phyloP scores from a whole-genome alignment of 2,329 filamentous ascomycete genomes.

The Metarhizium album region DNA sequence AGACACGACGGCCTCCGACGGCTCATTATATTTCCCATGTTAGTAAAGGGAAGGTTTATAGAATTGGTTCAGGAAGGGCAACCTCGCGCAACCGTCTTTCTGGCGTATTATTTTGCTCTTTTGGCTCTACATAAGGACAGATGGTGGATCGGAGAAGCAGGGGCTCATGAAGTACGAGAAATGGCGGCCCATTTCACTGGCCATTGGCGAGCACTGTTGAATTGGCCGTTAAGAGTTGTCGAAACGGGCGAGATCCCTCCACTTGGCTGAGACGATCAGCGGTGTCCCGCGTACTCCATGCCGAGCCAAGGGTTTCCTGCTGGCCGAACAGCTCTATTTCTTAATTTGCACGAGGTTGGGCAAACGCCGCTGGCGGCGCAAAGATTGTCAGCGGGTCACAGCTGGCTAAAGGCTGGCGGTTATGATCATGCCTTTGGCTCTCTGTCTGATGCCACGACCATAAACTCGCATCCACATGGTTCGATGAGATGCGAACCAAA shows the following conservation, averaged over 20 bases:
- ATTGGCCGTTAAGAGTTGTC: constrained; percentile 7
- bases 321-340: neutral
- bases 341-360: neutral
- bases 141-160: constrained; percentile 8
- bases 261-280: neutral
- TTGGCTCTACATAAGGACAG: constrained; percentile 4
- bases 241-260: constrained; percentile 2
- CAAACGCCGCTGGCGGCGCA: neutral
- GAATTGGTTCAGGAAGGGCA: constrained; percentile 7
- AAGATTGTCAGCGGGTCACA: neutral
- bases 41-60: constrained; percentile 8
- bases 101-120: constrained; percentile 8
- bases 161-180: constrained; percentile 4
- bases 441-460: neutral
- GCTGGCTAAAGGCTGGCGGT: neutral
- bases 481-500: neutral
- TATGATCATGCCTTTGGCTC: neutral
- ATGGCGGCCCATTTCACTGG: constrained; percentile 3
- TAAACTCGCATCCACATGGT: neutral
- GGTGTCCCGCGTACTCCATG: too few species aligned
- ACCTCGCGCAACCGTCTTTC: constrained; percentile 4
- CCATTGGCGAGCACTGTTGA: constrained; percentile 4
- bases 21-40: constrained; percentile 8
- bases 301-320: neutral
- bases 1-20: constrained; percentile 1